Evolutionary conservation across 192 early-diverging fungal species (phyloP).

Genomic region (Entomortierella beljakovae): DNA sequence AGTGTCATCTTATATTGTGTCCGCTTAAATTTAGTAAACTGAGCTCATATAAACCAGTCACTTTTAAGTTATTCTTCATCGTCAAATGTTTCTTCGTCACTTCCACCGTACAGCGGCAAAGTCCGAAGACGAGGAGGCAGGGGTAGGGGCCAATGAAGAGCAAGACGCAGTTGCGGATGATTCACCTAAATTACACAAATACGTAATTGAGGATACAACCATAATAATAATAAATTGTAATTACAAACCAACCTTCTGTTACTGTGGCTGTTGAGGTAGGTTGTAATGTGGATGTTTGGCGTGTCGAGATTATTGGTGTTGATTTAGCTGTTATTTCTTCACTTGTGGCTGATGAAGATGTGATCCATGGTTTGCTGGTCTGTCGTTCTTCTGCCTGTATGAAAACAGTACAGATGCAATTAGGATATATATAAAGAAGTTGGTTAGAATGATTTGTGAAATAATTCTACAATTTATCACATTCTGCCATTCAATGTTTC

Average conservation of each 20-base stretch:
- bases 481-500: slow-evolving; percentile 5
- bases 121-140: too few relatives aligned
- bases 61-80: too few relatives aligned
- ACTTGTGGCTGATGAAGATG: too few relatives aligned
- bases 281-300: not conserved
- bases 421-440: slow-evolving; percentile 5
- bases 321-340: not conserved
- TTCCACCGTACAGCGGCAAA: too few relatives aligned
- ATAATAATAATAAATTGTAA: slow-evolving; percentile 10
- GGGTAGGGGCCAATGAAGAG: too few relatives aligned
- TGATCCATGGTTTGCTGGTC: slow-evolving; percentile 5
- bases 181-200: too few relatives aligned
- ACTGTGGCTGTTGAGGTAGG: slow-evolving; percentile 9
- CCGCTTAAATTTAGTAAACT: too few relatives aligned
- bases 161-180: too few relatives aligned
- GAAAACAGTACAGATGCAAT: slow-evolving; percentile 6
- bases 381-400: slow-evolving; percentile 5
- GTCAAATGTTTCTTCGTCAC: too few relatives aligned
- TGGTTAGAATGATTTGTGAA: slow-evolving; percentile 4
- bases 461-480: slow-evolving; percentile 7
- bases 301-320: slow-evolving; percentile 2
- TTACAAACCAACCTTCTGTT: slow-evolving; percentile 3
- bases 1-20: too few relatives aligned
- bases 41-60: too few relatives aligned
- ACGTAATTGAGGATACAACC: too few relatives aligned